Evolutionary conservation across 2,329 filamentous ascomycete species (phyloP).

Genomic region (Calycina herbarum): DNA sequence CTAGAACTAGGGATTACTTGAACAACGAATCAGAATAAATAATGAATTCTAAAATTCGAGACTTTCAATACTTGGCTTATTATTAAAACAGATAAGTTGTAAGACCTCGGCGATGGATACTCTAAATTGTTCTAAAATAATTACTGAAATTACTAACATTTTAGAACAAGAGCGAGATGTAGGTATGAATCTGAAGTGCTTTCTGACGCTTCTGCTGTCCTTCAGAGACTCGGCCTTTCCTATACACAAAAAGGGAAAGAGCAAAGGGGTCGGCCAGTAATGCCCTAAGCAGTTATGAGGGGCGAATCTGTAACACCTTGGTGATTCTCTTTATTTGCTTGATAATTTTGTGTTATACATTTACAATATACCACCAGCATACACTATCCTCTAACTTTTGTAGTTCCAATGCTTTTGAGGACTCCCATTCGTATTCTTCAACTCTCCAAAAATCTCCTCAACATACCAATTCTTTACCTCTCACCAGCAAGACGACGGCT

Average conservation of each 20-base stretch:
- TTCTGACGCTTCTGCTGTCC: no score
- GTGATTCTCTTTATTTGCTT: not conserved
- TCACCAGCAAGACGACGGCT: slow-evolving; percentile 71
- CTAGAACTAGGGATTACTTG: not conserved
- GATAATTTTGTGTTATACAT: slow-evolving; percentile 21
- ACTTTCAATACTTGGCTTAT: not conserved
- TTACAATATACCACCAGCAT: slow-evolving; percentile 15
- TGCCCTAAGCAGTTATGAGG: no score
- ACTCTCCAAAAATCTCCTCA: not conserved
- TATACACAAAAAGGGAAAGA: no score
- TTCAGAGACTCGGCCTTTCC: no score
- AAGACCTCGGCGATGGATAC: not conserved
- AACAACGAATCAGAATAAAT: not conserved
- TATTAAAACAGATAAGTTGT: not conserved
- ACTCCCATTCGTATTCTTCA: not conserved
- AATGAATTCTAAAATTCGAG: not conserved
- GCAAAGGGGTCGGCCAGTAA: no score
- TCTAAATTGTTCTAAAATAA: no score
- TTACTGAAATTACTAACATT: no score
- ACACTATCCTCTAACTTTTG: slow-evolving; percentile 21
- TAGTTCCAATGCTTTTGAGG: slow-evolving; percentile 13
- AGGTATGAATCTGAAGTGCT: no score
- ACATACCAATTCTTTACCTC: slow-evolving; percentile 21
- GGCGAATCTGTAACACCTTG: not conserved
- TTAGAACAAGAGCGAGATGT: no score